Conservation (phyloP, 805 yeast species). For the Candida boleticola region DNA sequence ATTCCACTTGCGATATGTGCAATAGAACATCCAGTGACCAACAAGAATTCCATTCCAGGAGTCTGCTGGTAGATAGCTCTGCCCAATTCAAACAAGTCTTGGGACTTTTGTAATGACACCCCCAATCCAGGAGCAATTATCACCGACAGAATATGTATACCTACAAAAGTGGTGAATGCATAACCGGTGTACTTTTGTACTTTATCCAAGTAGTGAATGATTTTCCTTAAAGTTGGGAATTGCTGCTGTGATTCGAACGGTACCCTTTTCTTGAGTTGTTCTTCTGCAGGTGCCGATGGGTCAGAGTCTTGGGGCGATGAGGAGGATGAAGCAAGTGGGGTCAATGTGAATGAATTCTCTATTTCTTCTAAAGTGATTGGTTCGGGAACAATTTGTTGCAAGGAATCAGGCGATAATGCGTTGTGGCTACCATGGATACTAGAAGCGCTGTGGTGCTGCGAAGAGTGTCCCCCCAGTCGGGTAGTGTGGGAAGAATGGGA, state of each 20-base stretch:
- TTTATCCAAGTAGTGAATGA: slow-evolving; percentile 15
- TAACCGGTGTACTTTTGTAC: slow-evolving; percentile 62
- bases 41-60: slow-evolving; percentile 45
- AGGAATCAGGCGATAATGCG: slow-evolving; percentile 1
- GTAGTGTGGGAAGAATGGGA: no score
- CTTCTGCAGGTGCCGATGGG: background rate
- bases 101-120: slow-evolving; percentile 41
- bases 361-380: slow-evolving; percentile 5
- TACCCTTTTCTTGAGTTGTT: background rate
- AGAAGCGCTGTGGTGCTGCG: no score
- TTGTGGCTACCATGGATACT: no score
- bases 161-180: slow-evolving; percentile 53
- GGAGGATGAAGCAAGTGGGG: background rate
- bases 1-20: slow-evolving; percentile 58
- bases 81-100: slow-evolving; percentile 57
- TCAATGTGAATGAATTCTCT: background rate
- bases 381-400: slow-evolving; percentile 4
- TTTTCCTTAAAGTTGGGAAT: slow-evolving; percentile 7
- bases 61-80: slow-evolving; percentile 57
- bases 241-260: background rate
- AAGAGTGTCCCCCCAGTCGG: no score
- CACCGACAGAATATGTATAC: slow-evolving; percentile 57
- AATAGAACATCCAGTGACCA: slow-evolving; percentile 46
- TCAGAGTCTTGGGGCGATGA: background rate
- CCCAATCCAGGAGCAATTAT: slow-evolving; percentile 48